Evolutionary conservation across 2,329 filamentous ascomycete genomes (phyloP).

Genomic region (Hymenoscyphus fructigenus): DNA sequence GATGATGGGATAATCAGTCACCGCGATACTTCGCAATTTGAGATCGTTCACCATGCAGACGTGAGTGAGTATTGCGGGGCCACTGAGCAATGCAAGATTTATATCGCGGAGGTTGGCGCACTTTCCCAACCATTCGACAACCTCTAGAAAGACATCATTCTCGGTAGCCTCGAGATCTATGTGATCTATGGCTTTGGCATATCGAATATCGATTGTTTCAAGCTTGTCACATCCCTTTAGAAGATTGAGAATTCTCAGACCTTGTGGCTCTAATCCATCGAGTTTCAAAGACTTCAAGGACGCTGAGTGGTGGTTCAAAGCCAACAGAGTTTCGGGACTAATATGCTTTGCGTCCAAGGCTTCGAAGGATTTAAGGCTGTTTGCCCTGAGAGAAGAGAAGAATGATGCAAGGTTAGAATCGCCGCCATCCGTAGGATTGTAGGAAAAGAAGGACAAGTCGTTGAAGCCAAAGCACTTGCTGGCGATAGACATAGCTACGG

Average conservation of each 20-base stretch:
- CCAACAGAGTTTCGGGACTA: slow-evolving; percentile 52
- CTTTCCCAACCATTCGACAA: slow-evolving; percentile 54
- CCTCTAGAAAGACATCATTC: slow-evolving; percentile 51
- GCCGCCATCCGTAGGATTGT: slow-evolving; percentile 32
- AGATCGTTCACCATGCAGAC: slow-evolving; percentile 48
- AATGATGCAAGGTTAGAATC: slow-evolving; percentile 60
- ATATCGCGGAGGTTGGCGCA: slow-evolving; percentile 52
- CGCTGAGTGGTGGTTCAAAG: slow-evolving; percentile 50
- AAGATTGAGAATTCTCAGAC: slow-evolving; percentile 48
- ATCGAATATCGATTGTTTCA: slow-evolving; percentile 47
- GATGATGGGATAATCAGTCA: slow-evolving; percentile 49
- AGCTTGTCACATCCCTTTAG: slow-evolving; percentile 50
- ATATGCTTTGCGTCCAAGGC: slow-evolving; percentile 56
- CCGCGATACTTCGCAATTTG: slow-evolving; percentile 46
- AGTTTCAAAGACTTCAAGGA: slow-evolving; percentile 56
- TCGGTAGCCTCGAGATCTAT: slow-evolving; percentile 50
- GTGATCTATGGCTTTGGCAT: slow-evolving; percentile 40
- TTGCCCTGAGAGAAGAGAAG: slow-evolving; percentile 52
- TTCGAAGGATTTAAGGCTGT: slow-evolving; percentile 59
- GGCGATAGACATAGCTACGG: slow-evolving; percentile 53
- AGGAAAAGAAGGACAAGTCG: slow-evolving; percentile 56
- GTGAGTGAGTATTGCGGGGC: slow-evolving; percentile 51
- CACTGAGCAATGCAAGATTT: slow-evolving; percentile 51
- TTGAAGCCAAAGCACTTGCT: slow-evolving; percentile 60
- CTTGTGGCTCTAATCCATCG: slow-evolving; percentile 46